Evolutionary conservation across 495 filamentous ascomycete genomes (phyloP).

Genomic region (Evansstolkia leycettana): DNA sequence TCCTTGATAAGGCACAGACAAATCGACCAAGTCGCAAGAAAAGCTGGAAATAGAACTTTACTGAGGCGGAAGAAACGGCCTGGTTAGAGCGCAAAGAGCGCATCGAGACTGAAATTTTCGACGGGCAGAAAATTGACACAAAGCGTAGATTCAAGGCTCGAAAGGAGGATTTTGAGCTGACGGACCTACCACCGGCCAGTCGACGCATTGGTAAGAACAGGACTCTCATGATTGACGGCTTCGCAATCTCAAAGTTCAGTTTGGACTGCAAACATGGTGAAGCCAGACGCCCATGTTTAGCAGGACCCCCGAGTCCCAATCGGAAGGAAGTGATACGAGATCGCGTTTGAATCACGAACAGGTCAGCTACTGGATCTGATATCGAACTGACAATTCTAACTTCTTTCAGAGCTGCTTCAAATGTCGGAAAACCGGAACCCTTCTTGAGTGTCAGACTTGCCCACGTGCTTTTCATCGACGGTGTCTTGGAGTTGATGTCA

Average conservation of each 20-base stretch:
- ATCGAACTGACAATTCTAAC: too few relatives aligned
- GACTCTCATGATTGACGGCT: conserved; percentile 48
- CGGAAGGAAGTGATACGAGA: conserved; percentile 21
- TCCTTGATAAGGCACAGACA: conserved; percentile 44
- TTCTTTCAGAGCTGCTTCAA: too few relatives aligned
- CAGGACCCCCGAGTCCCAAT: background rate
- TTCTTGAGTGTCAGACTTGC: conserved; percentile 41
- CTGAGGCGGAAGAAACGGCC: conserved; percentile 39
- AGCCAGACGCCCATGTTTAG: conserved; percentile 31
- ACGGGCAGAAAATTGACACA: conserved; percentile 27
- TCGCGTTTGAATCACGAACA: conserved; percentile 32
- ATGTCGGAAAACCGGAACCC: too few relatives aligned
- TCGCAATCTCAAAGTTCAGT: conserved; percentile 46
- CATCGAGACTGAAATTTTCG: conserved; percentile 47
- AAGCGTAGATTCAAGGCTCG: conserved; percentile 22
- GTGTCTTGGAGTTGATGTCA: conserved; percentile 33
- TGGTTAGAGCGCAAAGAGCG: conserved; percentile 49
- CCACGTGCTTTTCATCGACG: conserved; percentile 43
- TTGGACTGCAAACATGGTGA: conserved; percentile 41
- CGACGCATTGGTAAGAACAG: conserved; percentile 46
- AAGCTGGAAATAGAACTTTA: conserved; percentile 5
- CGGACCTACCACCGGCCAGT: background rate
- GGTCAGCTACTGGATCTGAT: too few relatives aligned
- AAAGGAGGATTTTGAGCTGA: conserved; percentile 13
- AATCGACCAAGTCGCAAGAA: conserved; percentile 1